Percentiles rank a stretch among this genome's conserved stretches.
Evolutionary conservation across 306 rosid genomes (phyloP).

Genomic region (Amphicarpaea edgeworthii): DNA sequence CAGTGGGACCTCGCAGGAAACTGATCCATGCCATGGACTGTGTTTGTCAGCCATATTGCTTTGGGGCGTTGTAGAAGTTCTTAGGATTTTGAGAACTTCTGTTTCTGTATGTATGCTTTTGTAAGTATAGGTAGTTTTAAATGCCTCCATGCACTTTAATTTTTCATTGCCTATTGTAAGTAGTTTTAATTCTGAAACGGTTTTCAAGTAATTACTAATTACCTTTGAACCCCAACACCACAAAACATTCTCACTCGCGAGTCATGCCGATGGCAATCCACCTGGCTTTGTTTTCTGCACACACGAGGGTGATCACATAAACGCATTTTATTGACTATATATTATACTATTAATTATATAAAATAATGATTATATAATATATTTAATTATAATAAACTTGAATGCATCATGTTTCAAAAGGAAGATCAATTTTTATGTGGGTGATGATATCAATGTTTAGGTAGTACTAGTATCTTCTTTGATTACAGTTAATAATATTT

Average conservation of each 20-base stretch:
- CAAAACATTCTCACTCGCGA: neutral
- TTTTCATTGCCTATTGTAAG: neutral
- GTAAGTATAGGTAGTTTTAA: no score
- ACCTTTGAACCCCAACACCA: neutral
- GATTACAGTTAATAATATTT: no score
- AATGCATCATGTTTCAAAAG: no score
- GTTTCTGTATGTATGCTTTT: conserved; percentile 25
- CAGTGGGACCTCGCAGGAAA: conserved; percentile 98
- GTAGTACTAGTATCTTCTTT: no score
- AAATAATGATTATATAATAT: no score
- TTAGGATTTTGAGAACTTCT: conserved; percentile 38
- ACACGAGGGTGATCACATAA: no score
- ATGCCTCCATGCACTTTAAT: neutral
- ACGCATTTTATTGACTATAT: no score
- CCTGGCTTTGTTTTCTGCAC: neutral
- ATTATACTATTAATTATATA: no score
- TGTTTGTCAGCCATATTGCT: conserved; percentile 85
- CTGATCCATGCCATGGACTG: conserved; percentile 91
- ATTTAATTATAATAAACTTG: no score
- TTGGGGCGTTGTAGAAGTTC: conserved; percentile 50
- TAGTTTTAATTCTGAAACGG: neutral
- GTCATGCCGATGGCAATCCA: neutral
- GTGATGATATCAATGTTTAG: no score
- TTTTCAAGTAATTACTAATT: neutral
- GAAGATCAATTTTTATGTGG: no score